Base-by-base conservation (phyloP, 2,329 filamentous ascomycete genomes). In the Hymenoscyphus fructigenus region DNA sequence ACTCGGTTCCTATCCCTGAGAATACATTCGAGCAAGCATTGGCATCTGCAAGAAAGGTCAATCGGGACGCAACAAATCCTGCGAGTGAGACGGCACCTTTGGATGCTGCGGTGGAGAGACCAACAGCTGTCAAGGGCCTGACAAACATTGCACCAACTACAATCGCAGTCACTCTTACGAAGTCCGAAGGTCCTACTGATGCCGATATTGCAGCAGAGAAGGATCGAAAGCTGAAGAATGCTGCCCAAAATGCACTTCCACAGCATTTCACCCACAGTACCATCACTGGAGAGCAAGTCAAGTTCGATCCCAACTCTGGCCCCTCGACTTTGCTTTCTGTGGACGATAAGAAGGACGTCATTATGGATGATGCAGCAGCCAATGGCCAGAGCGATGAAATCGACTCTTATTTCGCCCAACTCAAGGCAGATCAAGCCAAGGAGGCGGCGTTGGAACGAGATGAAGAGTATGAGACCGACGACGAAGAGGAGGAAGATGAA, bases 1-100 rank as follows among this genome's bases (percentile, higher is more conserved):
- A 95, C 74, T 82, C 85, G n/a, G 83, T 89, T 5, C 81, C 87
- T 44, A 87, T 96, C 6, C 91, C 91, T 1, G 89, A 88, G 69
- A 89, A 90, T 74, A 89, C 85, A 69, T 92, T 92, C 70, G 89
- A 92, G 59, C 82, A 85, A 26, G 90, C 91, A 2, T 80, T 91
- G 28, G 81, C 84, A 28, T 84, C 84, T 60, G 84, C 85, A 20
- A 82, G 87, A 15, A 87, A 88, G 2, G 85, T 93, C 29, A 78
- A 86, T 61, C 84, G 90, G 69, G 87, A 91, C 69, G 84, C 87
- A 53, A 86, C 85, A 12, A 81, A 93, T 75, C 89, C 90, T 68
- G 86, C 85, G 5, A 84, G 83, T 20, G 80, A 81, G 59, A 88
- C 86, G 6, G 80, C 85, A 38, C 83, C 85, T 23, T 81, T 89